A percentile compares a stretch with the other conserved stretches of the same genome.
Conservation (phyloP, 1,139 yeast species). For the Lodderomyces parapsilosis region DNA sequence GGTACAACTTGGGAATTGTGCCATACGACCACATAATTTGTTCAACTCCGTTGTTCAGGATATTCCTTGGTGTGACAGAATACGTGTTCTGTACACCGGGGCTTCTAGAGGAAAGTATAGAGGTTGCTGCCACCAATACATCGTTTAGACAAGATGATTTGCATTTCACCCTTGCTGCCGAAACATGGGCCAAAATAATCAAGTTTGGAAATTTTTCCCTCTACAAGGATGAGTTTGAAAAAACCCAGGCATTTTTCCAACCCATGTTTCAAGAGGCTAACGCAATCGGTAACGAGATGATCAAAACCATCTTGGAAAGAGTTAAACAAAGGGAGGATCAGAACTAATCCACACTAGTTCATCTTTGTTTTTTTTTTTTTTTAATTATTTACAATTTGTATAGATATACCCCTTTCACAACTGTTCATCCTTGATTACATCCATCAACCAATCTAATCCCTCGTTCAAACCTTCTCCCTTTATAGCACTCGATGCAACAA, state of each 20-base stretch:
- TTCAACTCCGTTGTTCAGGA: constrained; percentile 88
- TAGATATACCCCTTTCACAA: constrained; percentile 32
- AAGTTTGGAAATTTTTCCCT: constrained; percentile 72
- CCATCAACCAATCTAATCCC: constrained; percentile 96
- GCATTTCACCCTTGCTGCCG: constrained; percentile 79
- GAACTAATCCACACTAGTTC: background rate
- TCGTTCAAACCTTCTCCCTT: constrained; percentile 95
- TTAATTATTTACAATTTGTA: background rate
- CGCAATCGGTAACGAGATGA: constrained; percentile 93
- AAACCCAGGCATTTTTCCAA: constrained; percentile 74
- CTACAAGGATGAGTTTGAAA: constrained; percentile 71
- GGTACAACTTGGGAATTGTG: constrained; percentile 80
- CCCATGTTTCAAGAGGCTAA: constrained; percentile 91
- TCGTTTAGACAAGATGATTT: constrained; percentile 82
- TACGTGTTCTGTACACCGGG: constrained; percentile 85
- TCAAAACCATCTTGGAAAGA: constrained; percentile 68
- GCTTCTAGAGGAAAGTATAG: constrained; percentile 72
- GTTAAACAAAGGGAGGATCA: constrained; percentile 39
- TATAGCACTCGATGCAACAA: constrained; percentile 93
- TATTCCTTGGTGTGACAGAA: constrained; percentile 91
- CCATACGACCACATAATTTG: constrained; percentile 98
- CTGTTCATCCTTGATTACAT: constrained; percentile 91
- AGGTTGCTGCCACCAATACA: constrained; percentile 65
- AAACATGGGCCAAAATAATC: constrained; percentile 84
- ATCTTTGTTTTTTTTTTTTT: background rate